Evolutionary conservation across 2,329 filamentous ascomycete species (phyloP).

Genomic region (Aspergillus jensenii): DNA sequence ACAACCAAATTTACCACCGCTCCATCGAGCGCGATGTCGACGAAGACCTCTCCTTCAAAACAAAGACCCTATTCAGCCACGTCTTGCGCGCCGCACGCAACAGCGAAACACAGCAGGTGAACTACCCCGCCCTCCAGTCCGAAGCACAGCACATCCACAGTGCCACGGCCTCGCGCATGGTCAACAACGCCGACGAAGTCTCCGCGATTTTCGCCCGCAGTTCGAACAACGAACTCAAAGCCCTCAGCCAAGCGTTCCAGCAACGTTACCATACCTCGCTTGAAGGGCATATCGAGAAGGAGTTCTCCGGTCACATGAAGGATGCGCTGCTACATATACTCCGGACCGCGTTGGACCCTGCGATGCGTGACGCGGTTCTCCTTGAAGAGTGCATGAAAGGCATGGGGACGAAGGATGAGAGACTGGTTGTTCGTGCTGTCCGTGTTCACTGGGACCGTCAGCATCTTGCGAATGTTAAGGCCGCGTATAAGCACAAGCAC

Average conservation of each 20-base stretch:
- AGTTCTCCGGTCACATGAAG: slow-evolving; percentile 92
- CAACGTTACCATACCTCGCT: slow-evolving; percentile 69
- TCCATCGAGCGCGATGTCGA: slow-evolving; percentile 71
- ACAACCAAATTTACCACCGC: slow-evolving; percentile 65
- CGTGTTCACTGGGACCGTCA: slow-evolving; percentile 78
- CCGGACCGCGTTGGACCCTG: slow-evolving; percentile 73
- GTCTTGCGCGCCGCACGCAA: slow-evolving; percentile 71
- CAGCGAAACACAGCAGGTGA: slow-evolving; percentile 74
- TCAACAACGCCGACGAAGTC: slow-evolving; percentile 52
- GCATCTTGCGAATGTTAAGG: slow-evolving; percentile 74
- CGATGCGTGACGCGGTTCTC: slow-evolving; percentile 76
- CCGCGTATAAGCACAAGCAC: slow-evolving; percentile 72
- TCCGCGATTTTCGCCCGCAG: slow-evolving; percentile 74
- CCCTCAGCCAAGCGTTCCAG: slow-evolving; percentile 74
- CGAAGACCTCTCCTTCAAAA: slow-evolving; percentile 81
- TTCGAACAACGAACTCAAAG: slow-evolving; percentile 80
- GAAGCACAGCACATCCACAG: slow-evolving; percentile 76
- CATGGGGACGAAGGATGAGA: slow-evolving; percentile 77
- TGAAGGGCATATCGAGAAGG: slow-evolving; percentile 71
- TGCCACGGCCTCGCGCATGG: slow-evolving; percentile 68
- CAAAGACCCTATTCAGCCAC: slow-evolving; percentile 79
- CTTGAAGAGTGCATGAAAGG: slow-evolving; percentile 89
- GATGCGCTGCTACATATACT: slow-evolving; percentile 78
- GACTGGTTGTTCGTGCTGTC: slow-evolving; percentile 75
- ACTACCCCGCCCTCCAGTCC: slow-evolving; percentile 69